These are phyloP conservation scores for Cryptosporidium parvum DNA, from an alignment of 169 alveolate species.

Conservation along the genomic window DNA sequence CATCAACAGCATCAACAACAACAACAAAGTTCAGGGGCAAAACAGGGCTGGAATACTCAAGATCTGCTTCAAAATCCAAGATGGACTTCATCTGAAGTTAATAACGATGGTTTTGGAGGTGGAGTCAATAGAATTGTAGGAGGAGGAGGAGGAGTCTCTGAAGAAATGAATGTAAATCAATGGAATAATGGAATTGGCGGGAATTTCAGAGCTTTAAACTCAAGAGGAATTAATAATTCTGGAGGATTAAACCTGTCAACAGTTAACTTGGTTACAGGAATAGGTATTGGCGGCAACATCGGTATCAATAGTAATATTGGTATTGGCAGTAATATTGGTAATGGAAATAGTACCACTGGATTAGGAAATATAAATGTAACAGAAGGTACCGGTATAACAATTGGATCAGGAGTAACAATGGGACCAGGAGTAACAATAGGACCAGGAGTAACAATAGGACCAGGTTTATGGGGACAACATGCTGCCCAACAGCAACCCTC, in stretches of 20 bases:
- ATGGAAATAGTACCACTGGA: not conserved
- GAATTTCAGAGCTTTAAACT: not conserved
- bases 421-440: not conserved
- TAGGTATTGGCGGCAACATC: not conserved
- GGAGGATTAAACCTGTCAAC: not conserved
- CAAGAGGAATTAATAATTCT: not conserved
- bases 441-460: not conserved
- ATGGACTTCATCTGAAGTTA: conserved; percentile 5
- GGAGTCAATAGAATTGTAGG: not conserved
- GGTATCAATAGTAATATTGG: too few species aligned
- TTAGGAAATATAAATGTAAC: not conserved
- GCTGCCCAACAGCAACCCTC: conserved; percentile 12
- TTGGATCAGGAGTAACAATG: not conserved
- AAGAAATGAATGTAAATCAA: not conserved
- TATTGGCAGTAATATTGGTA: too few species aligned
- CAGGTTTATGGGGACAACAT: not conserved
- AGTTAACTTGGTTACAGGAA: not conserved
- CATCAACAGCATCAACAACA: not conserved
- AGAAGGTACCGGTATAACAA: not conserved
- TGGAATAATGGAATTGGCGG: not conserved
- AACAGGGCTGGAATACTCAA: conserved; percentile 1
- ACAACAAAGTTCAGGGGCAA: conserved; percentile 4
- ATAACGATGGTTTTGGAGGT: not conserved
- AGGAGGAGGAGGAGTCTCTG: not conserved
- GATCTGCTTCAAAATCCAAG: not conserved